Evolutionary conservation across 257 asterid species (phyloP), one percentile per base, ranked within the genome.

Genomic region (Verbena officinalis): DNA sequence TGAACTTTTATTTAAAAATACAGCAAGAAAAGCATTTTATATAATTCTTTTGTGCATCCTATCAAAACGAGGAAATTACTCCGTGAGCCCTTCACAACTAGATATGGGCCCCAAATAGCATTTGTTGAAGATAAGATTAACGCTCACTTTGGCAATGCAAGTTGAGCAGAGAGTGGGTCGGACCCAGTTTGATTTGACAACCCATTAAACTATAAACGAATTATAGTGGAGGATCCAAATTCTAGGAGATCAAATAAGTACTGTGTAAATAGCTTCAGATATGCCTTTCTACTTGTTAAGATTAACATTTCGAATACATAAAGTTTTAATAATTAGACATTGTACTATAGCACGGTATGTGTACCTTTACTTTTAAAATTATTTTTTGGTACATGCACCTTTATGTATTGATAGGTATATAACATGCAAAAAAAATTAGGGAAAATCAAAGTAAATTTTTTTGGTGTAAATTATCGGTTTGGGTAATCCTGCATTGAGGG

Each of bases 131-230:
- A 71, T 62, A 70, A 30, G 59, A 44, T 20, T 12, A 36, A 56
- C 53, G 38, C 50, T 56, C 57, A 48, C n/a, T 62, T 45, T 62
- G 74, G 63, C 78, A 49, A 46, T 13, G 17, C 54, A 6, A 16
- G 49, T 55, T 54, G 53, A 17, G 65, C 4, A 20, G 31, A 68
- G 19, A 68, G 74, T 68, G 74, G 71, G 57, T 31, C 7, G 68
- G 73, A 11, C 59, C 71, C 71, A 34, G 17, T 14, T 61, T 46
- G 66, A 60, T 66, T 67, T 34, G 62, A 66, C 55, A 68, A 7
- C 64, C 75, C 76, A 56, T 64, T 71, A 31, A 15, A 38, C 48
- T 0, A 5, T 33, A 27, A 51, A 60, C 49, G 38, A n/a, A 33
- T 51, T 19, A 66, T 12, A 38, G 61, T 59, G 73, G 58, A 72